Evolutionary conservation across 139 green algal species (phyloP).

Genomic region (Pseudopediastrum boryanum): DNA sequence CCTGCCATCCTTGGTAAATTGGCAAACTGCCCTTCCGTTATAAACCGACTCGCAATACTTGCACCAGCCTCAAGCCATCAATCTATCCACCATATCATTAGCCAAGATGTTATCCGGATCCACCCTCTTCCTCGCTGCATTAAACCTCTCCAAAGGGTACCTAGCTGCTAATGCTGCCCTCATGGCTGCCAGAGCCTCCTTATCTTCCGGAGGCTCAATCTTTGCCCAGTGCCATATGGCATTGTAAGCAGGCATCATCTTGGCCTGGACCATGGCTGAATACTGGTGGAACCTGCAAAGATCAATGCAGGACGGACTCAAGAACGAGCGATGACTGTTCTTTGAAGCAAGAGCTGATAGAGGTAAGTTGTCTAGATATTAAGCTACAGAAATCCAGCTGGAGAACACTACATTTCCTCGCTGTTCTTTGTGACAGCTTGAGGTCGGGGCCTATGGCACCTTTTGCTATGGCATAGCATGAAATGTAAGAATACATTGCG

Average conservation of each 20-base stretch:
- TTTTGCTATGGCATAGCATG: too few relatives aligned
- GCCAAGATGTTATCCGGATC: constrained; percentile 89
- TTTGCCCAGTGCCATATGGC: constrained; percentile 97
- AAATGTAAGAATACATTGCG: too few relatives aligned
- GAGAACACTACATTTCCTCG: neutral
- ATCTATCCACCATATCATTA: constrained; percentile 75
- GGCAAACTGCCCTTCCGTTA: too few relatives aligned
- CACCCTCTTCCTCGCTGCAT: constrained; percentile 58
- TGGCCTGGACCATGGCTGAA: constrained; percentile 60
- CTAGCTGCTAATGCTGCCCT: constrained; percentile 44
- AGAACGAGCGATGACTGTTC: neutral
- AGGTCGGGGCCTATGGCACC: neutral
- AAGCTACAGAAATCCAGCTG: neutral
- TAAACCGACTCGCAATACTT: too few relatives aligned
- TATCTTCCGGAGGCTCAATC: constrained; percentile 74
- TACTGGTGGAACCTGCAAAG: constrained; percentile 83
- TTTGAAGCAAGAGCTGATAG: neutral
- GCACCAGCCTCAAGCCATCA: too few relatives aligned
- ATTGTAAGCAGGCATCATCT: constrained; percentile 78
- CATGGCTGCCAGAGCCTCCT: constrained; percentile 35
- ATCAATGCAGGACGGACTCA: neutral
- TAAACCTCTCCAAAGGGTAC: constrained; percentile 52
- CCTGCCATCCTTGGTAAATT: too few relatives aligned
- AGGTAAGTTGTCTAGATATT: too few relatives aligned
- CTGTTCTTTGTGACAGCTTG: neutral